Conservation (phyloP, 495 filamentous ascomycete species). For the Geoglossum glabrum region DNA sequence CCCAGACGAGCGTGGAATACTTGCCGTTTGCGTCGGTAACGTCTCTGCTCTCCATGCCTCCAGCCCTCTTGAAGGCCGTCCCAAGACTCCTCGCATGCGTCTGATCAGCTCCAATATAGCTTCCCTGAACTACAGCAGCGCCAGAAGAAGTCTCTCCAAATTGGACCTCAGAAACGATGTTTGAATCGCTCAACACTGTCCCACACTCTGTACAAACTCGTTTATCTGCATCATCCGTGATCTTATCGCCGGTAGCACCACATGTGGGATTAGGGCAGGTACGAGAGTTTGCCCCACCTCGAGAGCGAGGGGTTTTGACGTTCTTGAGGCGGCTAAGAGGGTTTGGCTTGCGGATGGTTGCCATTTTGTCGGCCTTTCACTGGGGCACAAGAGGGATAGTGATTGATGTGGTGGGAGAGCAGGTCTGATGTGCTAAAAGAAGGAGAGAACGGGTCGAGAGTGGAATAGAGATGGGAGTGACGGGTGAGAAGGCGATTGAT, state of each 20-base stretch:
- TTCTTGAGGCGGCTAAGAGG: not conserved
- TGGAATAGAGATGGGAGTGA: too few relatives aligned
- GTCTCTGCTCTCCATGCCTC: conserved; percentile 43
- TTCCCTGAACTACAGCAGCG: conserved; percentile 80
- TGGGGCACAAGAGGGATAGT: too few relatives aligned
- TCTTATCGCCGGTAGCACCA: not conserved
- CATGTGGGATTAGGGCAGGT: conserved; percentile 6
- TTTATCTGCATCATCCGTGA: conserved; percentile 31
- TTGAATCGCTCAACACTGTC: conserved; percentile 54
- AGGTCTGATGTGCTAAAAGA: too few relatives aligned
- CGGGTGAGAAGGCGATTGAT: too few relatives aligned
- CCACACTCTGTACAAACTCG: conserved; percentile 65
- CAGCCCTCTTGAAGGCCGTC: conserved; percentile 31
- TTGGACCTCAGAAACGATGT: conserved; percentile 76
- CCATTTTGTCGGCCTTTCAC: not conserved
- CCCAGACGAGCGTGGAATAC: not conserved
- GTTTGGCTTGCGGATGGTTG: not conserved
- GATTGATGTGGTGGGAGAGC: too few relatives aligned
- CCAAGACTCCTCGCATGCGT: conserved; percentile 42
- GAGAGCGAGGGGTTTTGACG: not conserved
- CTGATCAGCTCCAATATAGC: conserved; percentile 65
- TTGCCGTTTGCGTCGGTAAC: conserved; percentile 45
- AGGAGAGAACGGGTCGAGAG: too few relatives aligned
- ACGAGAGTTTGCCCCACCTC: not conserved
- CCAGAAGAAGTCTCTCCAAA: conserved; percentile 72